phyloP scores from a whole-genome alignment of 495 filamentous ascomycete genomes.

The Tuber aestivum region DNA sequence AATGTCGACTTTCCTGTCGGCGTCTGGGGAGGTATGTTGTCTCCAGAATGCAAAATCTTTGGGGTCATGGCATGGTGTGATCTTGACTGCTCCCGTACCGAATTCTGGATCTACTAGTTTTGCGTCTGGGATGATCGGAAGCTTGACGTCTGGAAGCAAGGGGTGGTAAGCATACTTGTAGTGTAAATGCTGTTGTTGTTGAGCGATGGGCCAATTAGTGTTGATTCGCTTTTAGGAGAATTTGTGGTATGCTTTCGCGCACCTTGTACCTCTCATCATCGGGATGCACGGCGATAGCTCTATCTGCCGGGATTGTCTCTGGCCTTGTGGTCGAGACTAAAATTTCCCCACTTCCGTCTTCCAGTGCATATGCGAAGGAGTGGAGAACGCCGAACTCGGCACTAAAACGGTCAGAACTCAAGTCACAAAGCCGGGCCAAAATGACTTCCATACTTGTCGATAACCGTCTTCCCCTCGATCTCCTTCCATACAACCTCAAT shows the following conservation, averaged over 20 bases:
- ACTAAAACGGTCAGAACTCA: conserved; percentile 54
- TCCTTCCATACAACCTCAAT: conserved; percentile 74
- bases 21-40: conserved; percentile 51
- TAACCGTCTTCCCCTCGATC: conserved; percentile 56
- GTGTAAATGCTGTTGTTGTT: conserved; percentile 53
- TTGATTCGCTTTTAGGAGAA: background rate
- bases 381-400: conserved; percentile 52
- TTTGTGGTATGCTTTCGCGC: conserved; percentile 32
- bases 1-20: conserved; percentile 20
- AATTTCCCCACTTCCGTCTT: conserved; percentile 59
- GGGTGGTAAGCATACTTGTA: conserved; percentile 67
- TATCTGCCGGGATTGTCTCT: conserved; percentile 79
- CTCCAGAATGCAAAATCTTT: conserved; percentile 71
- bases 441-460: conserved; percentile 48
- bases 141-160: conserved; percentile 56
- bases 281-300: conserved; percentile 70
- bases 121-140: conserved; percentile 65
- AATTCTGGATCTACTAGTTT: conserved; percentile 65
- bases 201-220: background rate
- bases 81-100: conserved; percentile 69
- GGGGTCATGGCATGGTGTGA: conserved; percentile 72
- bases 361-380: conserved; percentile 65
- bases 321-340: conserved; percentile 73
- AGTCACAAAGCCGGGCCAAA: conserved; percentile 59
- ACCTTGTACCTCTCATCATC: conserved; percentile 59